Evolutionary conservation across 1,139 yeast species (phyloP).

Genomic region (Suhomyces bolitotheri): DNA sequence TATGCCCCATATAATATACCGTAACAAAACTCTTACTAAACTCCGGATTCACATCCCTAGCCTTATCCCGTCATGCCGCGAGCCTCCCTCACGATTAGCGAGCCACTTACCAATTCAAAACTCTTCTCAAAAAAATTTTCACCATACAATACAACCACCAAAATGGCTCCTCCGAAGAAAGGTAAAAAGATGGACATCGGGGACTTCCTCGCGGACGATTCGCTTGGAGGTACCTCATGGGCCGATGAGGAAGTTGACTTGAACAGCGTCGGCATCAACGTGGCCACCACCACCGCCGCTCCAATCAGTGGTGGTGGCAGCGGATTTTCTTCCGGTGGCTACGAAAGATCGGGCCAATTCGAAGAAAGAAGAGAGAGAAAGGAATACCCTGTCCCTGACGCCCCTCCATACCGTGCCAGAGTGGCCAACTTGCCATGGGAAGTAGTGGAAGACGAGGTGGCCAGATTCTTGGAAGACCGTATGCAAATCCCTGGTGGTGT

Average conservation of each 20-base stretch:
- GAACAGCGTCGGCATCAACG: constrained; percentile 26
- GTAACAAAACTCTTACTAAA: too few species aligned
- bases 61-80: too few species aligned
- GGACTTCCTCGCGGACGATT: constrained; percentile 50
- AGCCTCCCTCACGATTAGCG: too few species aligned
- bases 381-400: constrained; percentile 85
- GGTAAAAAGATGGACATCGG: constrained; percentile 54
- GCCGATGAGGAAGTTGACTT: constrained; percentile 33
- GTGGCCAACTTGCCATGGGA: constrained; percentile 87
- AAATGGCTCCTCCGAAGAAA: constrained; percentile 39
- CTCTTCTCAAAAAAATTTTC: constrained; percentile 8
- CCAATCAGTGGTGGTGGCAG: constrained; percentile 12
- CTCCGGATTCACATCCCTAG: too few species aligned
- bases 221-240: constrained; percentile 42
- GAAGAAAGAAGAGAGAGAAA: constrained; percentile 45
- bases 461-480: constrained; percentile 66
- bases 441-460: constrained; percentile 63
- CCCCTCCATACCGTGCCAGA: constrained; percentile 89
- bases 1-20: too few species aligned
- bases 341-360: constrained; percentile 12
- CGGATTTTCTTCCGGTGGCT: constrained; percentile 11
- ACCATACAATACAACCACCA: constrained; percentile 5
- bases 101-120: too few species aligned
- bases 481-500: constrained; percentile 51
- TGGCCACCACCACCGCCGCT: constrained; percentile 31